Evolutionary conservation across 1,284 basidiomycete genomes (phyloP), one percentile per base, ranked within the genome.

Genomic region (Vanrija pseudolonga): DNA sequence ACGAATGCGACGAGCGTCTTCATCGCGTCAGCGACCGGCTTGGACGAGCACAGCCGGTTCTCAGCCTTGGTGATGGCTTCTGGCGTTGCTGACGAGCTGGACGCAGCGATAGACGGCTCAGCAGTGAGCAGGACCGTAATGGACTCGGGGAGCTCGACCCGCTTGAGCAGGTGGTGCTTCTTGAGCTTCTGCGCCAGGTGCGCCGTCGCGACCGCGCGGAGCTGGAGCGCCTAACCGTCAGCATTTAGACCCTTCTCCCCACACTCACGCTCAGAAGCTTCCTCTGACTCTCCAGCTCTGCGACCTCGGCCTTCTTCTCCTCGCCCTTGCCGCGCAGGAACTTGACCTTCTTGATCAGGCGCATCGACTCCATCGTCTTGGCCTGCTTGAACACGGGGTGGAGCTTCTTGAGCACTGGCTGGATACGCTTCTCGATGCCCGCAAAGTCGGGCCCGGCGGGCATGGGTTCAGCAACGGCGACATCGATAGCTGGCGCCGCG

Each of bases 311-410:
- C 19, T 58, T 66, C 67, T 36, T 72, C 66, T 45, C 76, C 56
- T 49, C 62, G 56, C 57, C 88, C 87, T 85, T 79, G 32, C 32
- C 32, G 32, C 32, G 32, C 20, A 86, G 71, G 46, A 80, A 80
- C 74, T 88, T 93, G 55, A 94, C 77, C 76, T 85, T 87, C 79
- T 92, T 93, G 50, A 94, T 83, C 15, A 88, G 74, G 67, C 88
- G 89, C 73, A 88, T 89, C 0, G 84, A 82, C 76, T 96, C 93
- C 61, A 90, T 90, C 0, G 83, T 79, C 72, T 85, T 89, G 8
- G 86, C 85, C 71, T 87, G 90, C 78, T 91, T 96, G 46, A 76
- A 68, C 11, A 71, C 59, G 9, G 73, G 70, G 57, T 73, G 68
- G 5, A 77, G 63, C 26, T 69, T 67, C 55, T 76, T 77, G 19